Evolutionary conservation across 2,329 filamentous ascomycete species (phyloP).

Genomic region (Penicillium sp.): DNA sequence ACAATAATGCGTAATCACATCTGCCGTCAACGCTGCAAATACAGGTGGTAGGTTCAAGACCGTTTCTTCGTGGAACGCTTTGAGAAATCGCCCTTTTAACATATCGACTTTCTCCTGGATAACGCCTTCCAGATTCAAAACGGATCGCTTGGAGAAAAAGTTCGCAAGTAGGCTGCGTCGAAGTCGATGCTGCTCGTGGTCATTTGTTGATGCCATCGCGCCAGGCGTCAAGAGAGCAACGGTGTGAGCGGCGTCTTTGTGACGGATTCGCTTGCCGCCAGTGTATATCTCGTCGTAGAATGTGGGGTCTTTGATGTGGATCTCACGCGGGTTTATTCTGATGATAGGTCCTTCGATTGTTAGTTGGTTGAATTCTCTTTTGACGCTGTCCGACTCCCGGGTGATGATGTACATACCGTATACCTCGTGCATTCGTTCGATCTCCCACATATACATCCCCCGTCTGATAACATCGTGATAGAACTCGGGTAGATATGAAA

Average conservation of each 20-base stretch:
- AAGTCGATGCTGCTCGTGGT: neutral
- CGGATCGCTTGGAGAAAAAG: neutral
- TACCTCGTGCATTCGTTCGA: neutral
- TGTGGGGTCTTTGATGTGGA: neutral
- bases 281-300: neutral
- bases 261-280: neutral
- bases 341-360: neutral
- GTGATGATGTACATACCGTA: neutral
- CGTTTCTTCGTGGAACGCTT: constrained; percentile 3
- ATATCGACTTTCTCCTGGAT: neutral
- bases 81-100: neutral
- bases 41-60: constrained; percentile 1
- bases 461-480: neutral
- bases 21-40: constrained; percentile 35
- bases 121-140: neutral
- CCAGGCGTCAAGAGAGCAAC: neutral
- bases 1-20: constrained; percentile 36
- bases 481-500: neutral
- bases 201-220: constrained; percentile 1
- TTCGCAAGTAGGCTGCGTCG: neutral
- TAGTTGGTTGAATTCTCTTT: neutral
- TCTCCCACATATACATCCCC: constrained; percentile 4
- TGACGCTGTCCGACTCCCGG: neutral
- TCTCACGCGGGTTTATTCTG: neutral
- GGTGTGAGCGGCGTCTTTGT: neutral